A percentile compares a stretch with the other conserved stretches of the same genome.
Evolutionary conservation across 179 eudicot genomes (phyloP).

Genomic region (Beta corolliflora): DNA sequence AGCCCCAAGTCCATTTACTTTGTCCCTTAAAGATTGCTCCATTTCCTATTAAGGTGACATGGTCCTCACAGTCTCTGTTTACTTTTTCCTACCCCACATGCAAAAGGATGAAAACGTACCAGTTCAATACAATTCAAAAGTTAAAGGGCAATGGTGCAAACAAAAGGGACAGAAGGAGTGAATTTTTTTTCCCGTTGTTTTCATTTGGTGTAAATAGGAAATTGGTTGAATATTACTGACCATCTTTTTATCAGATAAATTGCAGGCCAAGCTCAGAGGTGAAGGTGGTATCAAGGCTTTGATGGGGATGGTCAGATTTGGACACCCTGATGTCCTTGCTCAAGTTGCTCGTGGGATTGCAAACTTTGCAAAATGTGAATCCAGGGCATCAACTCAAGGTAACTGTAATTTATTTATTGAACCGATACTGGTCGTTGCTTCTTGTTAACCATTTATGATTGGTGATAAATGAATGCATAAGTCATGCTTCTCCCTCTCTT

Average conservation of each 20-base stretch:
- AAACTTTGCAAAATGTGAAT: constrained; percentile 94
- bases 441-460: neutral
- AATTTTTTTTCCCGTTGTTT: neutral
- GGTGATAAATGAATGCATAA: neutral
- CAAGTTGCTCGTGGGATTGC: constrained; percentile 99
- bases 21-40: too few species aligned
- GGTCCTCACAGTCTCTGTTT: too few species aligned
- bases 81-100: too few species aligned
- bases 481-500: neutral
- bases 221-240: neutral
- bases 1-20: too few species aligned
- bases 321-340: constrained; percentile 94
- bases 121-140: too few species aligned
- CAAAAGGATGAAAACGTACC: too few species aligned
- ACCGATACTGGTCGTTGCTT: neutral
- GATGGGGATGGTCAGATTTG: constrained; percentile 82
- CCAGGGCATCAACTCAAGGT: constrained; percentile 88
- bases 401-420: neutral
- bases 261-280: constrained; percentile 72
- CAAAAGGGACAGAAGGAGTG: too few species aligned
- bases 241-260: constrained; percentile 50
- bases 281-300: constrained; percentile 94
- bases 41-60: too few species aligned
- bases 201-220: neutral
- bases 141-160: too few species aligned